Base-by-base conservation (phyloP, 148 eudicot genomes). In the Talinum fruticosum region DNA sequence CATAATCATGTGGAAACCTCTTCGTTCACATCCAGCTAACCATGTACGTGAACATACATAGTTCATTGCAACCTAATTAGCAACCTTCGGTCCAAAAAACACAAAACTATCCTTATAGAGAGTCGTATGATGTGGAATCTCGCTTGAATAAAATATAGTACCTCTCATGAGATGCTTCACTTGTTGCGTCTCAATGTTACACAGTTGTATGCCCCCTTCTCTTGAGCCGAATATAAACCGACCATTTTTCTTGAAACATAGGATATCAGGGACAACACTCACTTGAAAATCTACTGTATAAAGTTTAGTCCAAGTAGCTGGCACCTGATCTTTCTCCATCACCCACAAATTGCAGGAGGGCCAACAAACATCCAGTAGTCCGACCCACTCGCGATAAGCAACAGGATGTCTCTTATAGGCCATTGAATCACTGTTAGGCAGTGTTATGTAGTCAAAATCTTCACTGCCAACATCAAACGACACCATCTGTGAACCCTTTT, bases 171-270 rank as follows among this genome's bases (percentile, higher is more conserved):
- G 64, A 57, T 57, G 8, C 64, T 57, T 57, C 64, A 57, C 8
- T 23, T 57, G 28, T n/a, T 57, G 64, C 23, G 64, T 57, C 64
- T 57, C 64, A n/a, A 57, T 57, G 28, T 57, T 57, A 23, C 14
- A 57, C 64, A 57, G 16, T 23, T 23, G 6, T 15, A 57, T 21
- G 28, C 64, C 64, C 64, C 26, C 1, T n/a, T 21, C 28, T 21
- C 28, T 57, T 57, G 64, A 4, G 10, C 19, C 26, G 8, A 57
- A 5, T 57, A 57, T 21, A 0, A n/a, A 57, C 28, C n/a, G 28
- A 57, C 64, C 28, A 57, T 57, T 57, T 57, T 57, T 57, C 64
- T 57, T 57, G 64, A 57, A 57, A 57, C 64, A 57, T 57, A 57
- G 24, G 64, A 57, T 23, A 57, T n/a, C 28, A 57, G 28, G 64